A percentile compares a stretch with the other conserved stretches of the same genome.
These are phyloP conservation scores for Harringtonia aguacate DNA, from an alignment of 2,329 filamentous ascomycete genomes.

Conservation along the genomic window DNA sequence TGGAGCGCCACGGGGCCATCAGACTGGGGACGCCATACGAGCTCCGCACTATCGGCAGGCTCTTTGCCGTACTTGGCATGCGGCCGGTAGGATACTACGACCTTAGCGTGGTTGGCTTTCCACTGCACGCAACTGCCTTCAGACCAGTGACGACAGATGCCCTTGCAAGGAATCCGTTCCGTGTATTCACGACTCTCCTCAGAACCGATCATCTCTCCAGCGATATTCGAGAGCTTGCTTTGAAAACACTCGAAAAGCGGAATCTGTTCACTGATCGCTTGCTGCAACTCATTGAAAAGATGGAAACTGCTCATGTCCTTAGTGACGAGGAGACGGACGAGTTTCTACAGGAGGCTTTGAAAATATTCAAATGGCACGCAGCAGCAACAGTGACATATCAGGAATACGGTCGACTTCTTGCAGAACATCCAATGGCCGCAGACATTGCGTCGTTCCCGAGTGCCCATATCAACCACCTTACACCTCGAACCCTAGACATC, in stretches of 20 bases:
- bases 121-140: background rate
- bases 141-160: constrained; percentile 25
- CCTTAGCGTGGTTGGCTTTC: constrained; percentile 18
- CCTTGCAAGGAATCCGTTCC: constrained; percentile 31
- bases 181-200: constrained; percentile 25
- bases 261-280: background rate
- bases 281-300: background rate
- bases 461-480: constrained; percentile 43
- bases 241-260: background rate
- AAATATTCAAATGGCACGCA: constrained; percentile 37
- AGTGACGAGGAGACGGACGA: constrained; percentile 18
- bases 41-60: constrained; percentile 27
- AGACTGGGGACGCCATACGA: constrained; percentile 34
- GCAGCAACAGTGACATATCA: constrained; percentile 26
- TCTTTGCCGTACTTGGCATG: constrained; percentile 37
- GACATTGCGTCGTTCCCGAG: constrained; percentile 31
- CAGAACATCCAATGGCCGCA: constrained; percentile 35
- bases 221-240: background rate
- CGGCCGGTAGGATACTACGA: constrained; percentile 42
- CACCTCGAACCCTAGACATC: constrained; percentile 39
- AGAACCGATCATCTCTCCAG: constrained; percentile 27
- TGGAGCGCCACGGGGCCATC: constrained; percentile 33
- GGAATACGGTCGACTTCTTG: constrained; percentile 29
- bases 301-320: constrained; percentile 15
- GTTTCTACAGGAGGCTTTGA: constrained; percentile 31